Evolutionary conservation across 2,329 filamentous ascomycete species (phyloP).

Genomic region (Ophiocordyceps camponoti-saundersi): DNA sequence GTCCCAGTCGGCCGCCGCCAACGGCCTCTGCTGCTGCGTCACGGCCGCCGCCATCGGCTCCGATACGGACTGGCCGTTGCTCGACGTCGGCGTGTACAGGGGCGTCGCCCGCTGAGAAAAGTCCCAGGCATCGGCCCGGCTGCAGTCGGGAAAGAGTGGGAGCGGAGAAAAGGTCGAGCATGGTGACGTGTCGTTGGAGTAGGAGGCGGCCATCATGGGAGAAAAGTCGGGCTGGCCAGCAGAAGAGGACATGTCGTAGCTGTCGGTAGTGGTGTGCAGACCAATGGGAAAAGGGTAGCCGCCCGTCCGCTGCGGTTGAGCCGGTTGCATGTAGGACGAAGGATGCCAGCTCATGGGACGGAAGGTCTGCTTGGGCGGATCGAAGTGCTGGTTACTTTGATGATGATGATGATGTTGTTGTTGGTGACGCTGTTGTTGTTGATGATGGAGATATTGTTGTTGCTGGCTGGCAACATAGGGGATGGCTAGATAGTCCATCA

Average conservation of each 20-base stretch:
- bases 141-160: constrained; percentile 22
- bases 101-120: constrained; percentile 13
- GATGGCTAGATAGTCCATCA: constrained; percentile 17
- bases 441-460: not conserved
- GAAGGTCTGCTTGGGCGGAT: constrained; percentile 4
- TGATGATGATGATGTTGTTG: not conserved
- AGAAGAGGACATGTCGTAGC: constrained; percentile 22
- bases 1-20: constrained; percentile 24
- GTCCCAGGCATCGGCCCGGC: constrained; percentile 21
- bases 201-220: constrained; percentile 30
- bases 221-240: constrained; percentile 26
- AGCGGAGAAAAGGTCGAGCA: constrained; percentile 35
- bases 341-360: constrained; percentile 54
- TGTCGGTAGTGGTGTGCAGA: constrained; percentile 15
- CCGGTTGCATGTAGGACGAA: constrained; percentile 30
- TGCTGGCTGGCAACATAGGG: not conserved
- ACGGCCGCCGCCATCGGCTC: constrained; percentile 14
- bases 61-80: constrained; percentile 5
- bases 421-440: not conserved
- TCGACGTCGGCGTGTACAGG: constrained; percentile 9
- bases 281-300: constrained; percentile 19
- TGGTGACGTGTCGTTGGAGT: constrained; percentile 42
- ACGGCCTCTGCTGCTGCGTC: constrained; percentile 10
- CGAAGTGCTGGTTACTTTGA: not conserved
- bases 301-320: constrained; percentile 18